phyloP scores from a whole-genome alignment of 164 flowering plant species.

The Chimonanthus praecox region DNA sequence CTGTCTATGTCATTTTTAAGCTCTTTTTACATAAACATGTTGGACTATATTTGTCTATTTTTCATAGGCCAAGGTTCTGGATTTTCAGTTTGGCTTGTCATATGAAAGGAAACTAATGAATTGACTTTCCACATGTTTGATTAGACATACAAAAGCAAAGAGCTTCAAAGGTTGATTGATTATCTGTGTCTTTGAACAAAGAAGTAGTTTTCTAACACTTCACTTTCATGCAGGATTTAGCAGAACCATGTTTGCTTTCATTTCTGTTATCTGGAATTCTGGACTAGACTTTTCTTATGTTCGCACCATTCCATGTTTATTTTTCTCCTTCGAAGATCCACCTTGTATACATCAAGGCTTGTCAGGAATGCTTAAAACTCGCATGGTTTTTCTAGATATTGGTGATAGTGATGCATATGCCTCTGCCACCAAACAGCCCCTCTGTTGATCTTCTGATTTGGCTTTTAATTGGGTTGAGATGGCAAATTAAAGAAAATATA shows the following conservation, averaged over 20 bases:
- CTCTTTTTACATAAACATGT: not conserved
- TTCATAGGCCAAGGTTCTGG: not conserved
- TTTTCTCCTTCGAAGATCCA: too few species aligned
- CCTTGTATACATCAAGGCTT: too few species aligned
- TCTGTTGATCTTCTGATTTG: not conserved
- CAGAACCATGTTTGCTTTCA: not conserved
- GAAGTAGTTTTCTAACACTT: not conserved
- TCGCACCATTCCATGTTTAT: not conserved
- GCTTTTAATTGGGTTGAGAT: not conserved
- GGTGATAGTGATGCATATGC: not conserved
- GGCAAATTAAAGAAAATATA: not conserved
- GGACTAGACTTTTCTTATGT: not conserved
- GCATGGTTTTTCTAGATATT: too few species aligned
- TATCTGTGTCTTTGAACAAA: not conserved
- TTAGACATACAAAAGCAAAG: too few species aligned
- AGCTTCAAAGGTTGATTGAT: not conserved
- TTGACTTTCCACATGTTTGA: too few species aligned
- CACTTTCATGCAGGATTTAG: not conserved
- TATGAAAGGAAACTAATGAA: not conserved
- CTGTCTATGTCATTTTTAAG: too few species aligned
- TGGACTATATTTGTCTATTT: not conserved
- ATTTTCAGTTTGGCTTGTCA: too few species aligned
- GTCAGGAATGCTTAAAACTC: not conserved
- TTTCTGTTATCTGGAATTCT: not conserved
- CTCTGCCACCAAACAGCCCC: not conserved